Evolutionary conservation across 306 rosid species (phyloP), one percentile per base, ranked within the genome.

Genomic region (Amphicarpaea edgeworthii): DNA sequence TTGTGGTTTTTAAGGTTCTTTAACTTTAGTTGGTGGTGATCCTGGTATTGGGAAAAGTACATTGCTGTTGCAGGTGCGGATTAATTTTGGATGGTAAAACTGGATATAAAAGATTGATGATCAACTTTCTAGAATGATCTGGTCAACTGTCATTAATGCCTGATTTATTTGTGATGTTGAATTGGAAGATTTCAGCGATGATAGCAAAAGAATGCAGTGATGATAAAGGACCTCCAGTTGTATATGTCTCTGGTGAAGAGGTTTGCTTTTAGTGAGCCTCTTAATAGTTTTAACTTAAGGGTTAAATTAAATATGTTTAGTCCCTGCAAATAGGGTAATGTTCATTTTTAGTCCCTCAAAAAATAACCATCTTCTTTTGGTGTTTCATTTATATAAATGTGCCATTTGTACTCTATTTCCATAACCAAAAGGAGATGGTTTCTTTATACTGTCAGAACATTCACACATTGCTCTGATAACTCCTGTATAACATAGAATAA

Each of bases 1-100:
- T 50, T 79, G 66, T 87, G 68, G 58, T 58, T 78, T 85, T 83
- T 80, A 85, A 94, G 98, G 98, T 72, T 95, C 96, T 71, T 84
- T 95, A 86, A 85, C 82, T 83, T 86, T 95, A 75, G 81, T 95
- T 69, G 89, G 98, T 38, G 98, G 98, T 65, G 98, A 95, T 80
- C 97, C 98, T 76, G 98, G 98, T 73, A 89, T 95, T 81, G 98
- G 98, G 79, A 95, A 95, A 86, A 95, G 98, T 82, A 95, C 98
- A n/a, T 85, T 92, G 71, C 17, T 86, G 81, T 80, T 95, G 88
- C 98, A 95, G 98, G 98, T 95, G 75, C 47, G 54, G 3, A 20
- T 64, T 34, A 34, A 32, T 51, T 57, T 72, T 37, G 58, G 85
- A 32, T 72, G 49, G 60, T 55, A 53, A 12, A 53, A 64, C 60